Evolutionary conservation across 495 filamentous ascomycete species (phyloP).

Genomic region (Aspergillus homomorphus): DNA sequence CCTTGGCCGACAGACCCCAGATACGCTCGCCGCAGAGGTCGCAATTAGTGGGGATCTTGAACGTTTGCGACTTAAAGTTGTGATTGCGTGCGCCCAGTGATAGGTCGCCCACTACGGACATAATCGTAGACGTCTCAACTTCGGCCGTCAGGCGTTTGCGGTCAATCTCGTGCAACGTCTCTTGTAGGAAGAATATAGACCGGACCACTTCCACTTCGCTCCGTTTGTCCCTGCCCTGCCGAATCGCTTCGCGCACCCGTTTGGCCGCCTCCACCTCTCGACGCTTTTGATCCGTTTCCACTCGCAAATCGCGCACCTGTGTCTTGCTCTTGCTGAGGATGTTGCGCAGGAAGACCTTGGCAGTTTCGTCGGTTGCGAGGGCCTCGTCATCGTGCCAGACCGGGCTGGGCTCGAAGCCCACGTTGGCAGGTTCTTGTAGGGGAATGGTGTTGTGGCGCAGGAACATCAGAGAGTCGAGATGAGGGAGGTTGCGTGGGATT

Average conservation of each 20-base stretch:
- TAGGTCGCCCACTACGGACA: slow-evolving; percentile 80
- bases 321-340: slow-evolving; percentile 84
- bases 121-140: slow-evolving; percentile 87
- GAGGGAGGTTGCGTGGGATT: slow-evolving; percentile 83
- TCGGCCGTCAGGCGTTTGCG: slow-evolving; percentile 82
- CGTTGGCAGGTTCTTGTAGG: slow-evolving; percentile 78
- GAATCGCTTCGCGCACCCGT: slow-evolving; percentile 66
- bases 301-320: slow-evolving; percentile 71
- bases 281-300: slow-evolving; percentile 77
- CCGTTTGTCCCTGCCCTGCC: slow-evolving; percentile 77
- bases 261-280: slow-evolving; percentile 76
- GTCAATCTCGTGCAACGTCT: slow-evolving; percentile 82
- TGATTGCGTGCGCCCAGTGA: slow-evolving; percentile 89
- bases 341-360: slow-evolving; percentile 89
- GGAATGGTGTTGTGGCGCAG: slow-evolving; percentile 79
- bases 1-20: slow-evolving; percentile 94
- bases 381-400: slow-evolving; percentile 93
- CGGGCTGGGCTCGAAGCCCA: slow-evolving; percentile 89
- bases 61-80: slow-evolving; percentile 94
- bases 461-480: slow-evolving; percentile 96
- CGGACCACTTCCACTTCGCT: slow-evolving; percentile 78
- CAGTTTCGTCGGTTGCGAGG: slow-evolving; percentile 77
- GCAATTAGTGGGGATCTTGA: slow-evolving; percentile 98
- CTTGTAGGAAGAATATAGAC: slow-evolving; percentile 73
- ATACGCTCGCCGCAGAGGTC: slow-evolving; percentile 94